Evolutionary conservation across 2,329 filamentous ascomycete species (phyloP).

Genomic region (Byssochlamys sp.): DNA sequence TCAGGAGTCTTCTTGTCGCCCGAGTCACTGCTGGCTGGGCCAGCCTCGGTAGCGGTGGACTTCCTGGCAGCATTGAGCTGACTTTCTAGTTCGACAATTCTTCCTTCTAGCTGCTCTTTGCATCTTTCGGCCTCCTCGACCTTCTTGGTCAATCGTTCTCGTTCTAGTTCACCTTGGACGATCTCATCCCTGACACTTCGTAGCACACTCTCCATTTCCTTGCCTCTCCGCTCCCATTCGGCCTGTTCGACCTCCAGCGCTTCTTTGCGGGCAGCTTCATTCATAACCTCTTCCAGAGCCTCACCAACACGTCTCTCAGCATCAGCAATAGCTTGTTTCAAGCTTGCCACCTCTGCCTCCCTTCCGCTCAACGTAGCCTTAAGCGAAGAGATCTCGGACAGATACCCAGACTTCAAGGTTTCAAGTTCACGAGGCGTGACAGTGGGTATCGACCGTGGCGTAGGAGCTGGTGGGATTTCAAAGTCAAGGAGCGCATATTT

Average conservation of each 20-base stretch:
- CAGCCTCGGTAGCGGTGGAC: constrained; percentile 14
- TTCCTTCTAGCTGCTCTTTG: constrained; percentile 36
- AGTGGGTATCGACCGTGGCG: constrained; percentile 79
- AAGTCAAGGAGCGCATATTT: constrained; percentile 73
- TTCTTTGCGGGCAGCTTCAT: constrained; percentile 62
- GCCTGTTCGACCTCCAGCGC: constrained; percentile 64
- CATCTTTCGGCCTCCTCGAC: constrained; percentile 65
- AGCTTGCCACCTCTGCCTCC: constrained; percentile 77
- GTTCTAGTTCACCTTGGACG: constrained; percentile 65
- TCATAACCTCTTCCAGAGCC: constrained; percentile 70
- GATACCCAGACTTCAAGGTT: constrained; percentile 77
- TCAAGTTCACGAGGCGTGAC: constrained; percentile 89
- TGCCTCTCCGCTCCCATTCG: constrained; percentile 72
- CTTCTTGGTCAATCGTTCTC: constrained; percentile 65
- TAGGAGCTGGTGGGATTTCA: constrained; percentile 86
- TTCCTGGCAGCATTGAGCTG: constrained; percentile 36
- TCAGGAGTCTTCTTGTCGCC: constrained; percentile 33
- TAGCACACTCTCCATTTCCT: constrained; percentile 76
- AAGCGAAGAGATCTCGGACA: constrained; percentile 88
- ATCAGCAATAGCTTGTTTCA: constrained; percentile 79
- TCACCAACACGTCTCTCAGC: constrained; percentile 87
- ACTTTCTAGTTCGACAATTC: constrained; percentile 38
- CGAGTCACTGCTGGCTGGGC: constrained; percentile 15
- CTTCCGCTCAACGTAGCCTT: constrained; percentile 85
- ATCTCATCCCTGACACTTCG: constrained; percentile 75